phyloP scores from a whole-genome alignment of 1,284 basidiomycete species.

The Athelia sp. region DNA sequence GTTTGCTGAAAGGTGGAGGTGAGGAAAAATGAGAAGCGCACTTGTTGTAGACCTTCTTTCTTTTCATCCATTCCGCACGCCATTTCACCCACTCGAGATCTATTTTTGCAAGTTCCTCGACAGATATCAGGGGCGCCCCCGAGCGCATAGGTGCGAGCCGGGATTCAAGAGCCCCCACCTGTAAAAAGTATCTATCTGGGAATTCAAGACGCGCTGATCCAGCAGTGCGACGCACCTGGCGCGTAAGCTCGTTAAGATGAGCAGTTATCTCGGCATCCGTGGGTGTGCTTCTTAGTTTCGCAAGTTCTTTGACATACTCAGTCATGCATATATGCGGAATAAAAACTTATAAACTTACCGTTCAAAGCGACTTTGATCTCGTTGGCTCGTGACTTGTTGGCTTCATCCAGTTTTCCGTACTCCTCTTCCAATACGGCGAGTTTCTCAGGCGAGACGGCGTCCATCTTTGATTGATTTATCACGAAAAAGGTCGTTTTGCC shows the following conservation, averaged over 20 bases:
- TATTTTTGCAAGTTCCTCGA: slow-evolving; percentile 55
- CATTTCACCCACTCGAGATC: slow-evolving; percentile 68
- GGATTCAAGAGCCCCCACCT: too few species aligned
- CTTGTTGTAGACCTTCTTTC: slow-evolving; percentile 66
- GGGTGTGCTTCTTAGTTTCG: slow-evolving; percentile 54
- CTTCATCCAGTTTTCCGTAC: slow-evolving; percentile 51
- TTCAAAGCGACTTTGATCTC: slow-evolving; percentile 45
- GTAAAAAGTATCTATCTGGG: slow-evolving; percentile 47
- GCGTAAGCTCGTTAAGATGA: slow-evolving; percentile 39
- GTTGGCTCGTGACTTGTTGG: slow-evolving; percentile 46
- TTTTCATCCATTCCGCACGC: slow-evolving; percentile 65
- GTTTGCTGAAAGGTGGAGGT: not conserved
- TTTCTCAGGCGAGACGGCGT: slow-evolving; percentile 53
- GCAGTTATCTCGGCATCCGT: slow-evolving; percentile 61
- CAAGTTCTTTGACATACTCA: slow-evolving; percentile 46
- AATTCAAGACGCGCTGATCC: slow-evolving; percentile 5
- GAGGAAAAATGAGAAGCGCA: slow-evolving; percentile 29
- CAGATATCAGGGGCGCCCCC: slow-evolving; percentile 61
- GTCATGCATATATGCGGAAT: slow-evolving; percentile 4
- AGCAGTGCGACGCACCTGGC: slow-evolving; percentile 31
- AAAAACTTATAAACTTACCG: slow-evolving; percentile 38
- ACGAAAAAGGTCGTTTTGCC: slow-evolving; percentile 85
- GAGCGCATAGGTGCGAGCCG: slow-evolving; percentile 61
- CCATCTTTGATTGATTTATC: slow-evolving; percentile 64
- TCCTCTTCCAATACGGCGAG: slow-evolving; percentile 54